These are phyloP conservation scores for Neoscytalidium dimidiatum DNA, from an alignment of 2,329 filamentous ascomycete genomes.

Conservation along the genomic window DNA sequence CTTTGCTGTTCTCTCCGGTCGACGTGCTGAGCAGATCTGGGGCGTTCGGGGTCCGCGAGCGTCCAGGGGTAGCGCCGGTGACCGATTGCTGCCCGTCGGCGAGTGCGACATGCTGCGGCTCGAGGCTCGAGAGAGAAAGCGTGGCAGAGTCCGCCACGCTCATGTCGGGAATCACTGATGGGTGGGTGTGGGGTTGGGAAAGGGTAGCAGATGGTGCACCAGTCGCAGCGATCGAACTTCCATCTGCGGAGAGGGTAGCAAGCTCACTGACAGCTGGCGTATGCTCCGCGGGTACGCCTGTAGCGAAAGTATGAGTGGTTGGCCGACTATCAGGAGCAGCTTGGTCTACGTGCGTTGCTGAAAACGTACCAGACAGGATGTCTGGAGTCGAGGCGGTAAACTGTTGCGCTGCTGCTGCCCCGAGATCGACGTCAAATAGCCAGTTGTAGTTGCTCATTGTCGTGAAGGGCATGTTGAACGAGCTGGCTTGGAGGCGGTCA, in stretches of 20 bases:
- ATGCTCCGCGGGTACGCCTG: constrained; percentile 18
- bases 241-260: constrained; percentile 1
- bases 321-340: constrained; percentile 18
- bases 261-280: constrained; percentile 19
- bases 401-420: constrained; percentile 21
- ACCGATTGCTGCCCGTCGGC: not conserved
- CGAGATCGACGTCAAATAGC: constrained; percentile 56
- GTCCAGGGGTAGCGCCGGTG: not conserved
- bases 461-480: constrained; percentile 67
- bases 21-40: not conserved
- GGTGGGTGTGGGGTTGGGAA: constrained; percentile 5
- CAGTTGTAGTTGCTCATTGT: constrained; percentile 65
- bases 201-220: not conserved
- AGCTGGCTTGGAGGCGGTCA: constrained; percentile 47
- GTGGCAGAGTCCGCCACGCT: constrained; percentile 5
- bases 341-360: constrained; percentile 22
- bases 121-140: constrained; percentile 6
- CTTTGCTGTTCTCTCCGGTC: not conserved
- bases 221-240: constrained; percentile 1
- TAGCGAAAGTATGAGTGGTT: constrained; percentile 21
- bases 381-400: constrained; percentile 23
- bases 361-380: constrained; percentile 29
- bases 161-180: constrained; percentile 4
- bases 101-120: not conserved
- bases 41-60: not conserved